Conservation (phyloP, 495 filamentous ascomycete species). For the Pyronema domesticum region DNA sequence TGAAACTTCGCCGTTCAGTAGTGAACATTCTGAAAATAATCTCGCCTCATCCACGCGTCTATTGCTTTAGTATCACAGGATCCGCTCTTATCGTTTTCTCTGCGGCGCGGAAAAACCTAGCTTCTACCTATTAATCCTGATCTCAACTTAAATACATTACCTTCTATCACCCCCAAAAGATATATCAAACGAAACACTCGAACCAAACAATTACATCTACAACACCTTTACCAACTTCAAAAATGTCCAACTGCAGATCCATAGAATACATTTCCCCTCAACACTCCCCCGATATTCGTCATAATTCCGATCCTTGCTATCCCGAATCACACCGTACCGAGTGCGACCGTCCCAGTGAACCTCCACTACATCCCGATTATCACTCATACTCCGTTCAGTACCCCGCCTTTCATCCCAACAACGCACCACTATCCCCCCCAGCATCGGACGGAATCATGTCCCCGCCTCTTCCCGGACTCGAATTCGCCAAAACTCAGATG, state of each 20-base stretch:
- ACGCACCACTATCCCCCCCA: conserved; percentile 18
- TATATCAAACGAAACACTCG: no score
- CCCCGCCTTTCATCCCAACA: conserved; percentile 21
- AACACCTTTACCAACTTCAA: no score
- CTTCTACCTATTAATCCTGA: no score
- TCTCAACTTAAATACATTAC: no score
- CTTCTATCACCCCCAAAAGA: no score
- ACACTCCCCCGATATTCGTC: not conserved
- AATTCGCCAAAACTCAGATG: conserved; percentile 17
- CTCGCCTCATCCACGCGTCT: not conserved
- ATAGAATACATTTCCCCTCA: not conserved
- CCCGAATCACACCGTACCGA: not conserved
- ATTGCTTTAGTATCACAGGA: not conserved
- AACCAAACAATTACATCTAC: no score
- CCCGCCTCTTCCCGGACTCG: conserved; percentile 19
- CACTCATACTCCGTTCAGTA: conserved; percentile 10
- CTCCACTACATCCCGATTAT: conserved; percentile 3
- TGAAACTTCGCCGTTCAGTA: no score
- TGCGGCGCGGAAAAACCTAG: not conserved
- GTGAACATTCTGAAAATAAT: not conserved
- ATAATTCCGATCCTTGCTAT: not conserved
- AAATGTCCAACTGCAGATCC: no score
- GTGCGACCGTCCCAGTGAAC: not conserved
- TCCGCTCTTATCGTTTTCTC: not conserved
- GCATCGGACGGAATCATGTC: conserved; percentile 23